Conservation (phyloP, 2,329 filamentous ascomycete genomes). For the Fusarium pilosicola region DNA sequence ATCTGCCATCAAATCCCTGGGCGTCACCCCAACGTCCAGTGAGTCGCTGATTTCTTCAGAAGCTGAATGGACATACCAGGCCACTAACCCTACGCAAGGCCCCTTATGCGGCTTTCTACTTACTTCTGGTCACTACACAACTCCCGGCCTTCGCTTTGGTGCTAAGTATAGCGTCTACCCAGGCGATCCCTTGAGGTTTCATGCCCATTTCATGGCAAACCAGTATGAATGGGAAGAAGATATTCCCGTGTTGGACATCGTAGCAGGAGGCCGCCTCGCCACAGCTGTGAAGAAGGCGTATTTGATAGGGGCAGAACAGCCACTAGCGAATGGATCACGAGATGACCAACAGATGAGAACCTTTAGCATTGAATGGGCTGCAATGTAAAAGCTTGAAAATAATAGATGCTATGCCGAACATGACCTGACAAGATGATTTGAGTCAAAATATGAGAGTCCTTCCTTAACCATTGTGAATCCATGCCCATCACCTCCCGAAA, state of each 20-base stretch:
- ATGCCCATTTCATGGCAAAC: slow-evolving; percentile 92
- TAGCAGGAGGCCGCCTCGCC: slow-evolving; percentile 86
- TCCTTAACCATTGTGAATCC: background rate
- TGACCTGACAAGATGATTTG: slow-evolving; percentile 8
- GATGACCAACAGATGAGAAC: slow-evolving; percentile 65
- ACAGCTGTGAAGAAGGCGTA: slow-evolving; percentile 98
- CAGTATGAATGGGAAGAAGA: slow-evolving; percentile 88
- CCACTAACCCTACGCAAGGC: slow-evolving; percentile 36
- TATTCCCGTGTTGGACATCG: slow-evolving; percentile 84
- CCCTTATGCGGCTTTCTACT: slow-evolving; percentile 86
- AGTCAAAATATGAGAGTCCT: slow-evolving; percentile 3
- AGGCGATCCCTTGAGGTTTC: slow-evolving; percentile 92
- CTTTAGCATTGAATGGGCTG: slow-evolving; percentile 93
- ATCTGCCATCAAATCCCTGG: slow-evolving; percentile 36
- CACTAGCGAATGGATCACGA: slow-evolving; percentile 45
- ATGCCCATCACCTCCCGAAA: slow-evolving; percentile 25
- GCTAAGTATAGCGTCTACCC: slow-evolving; percentile 96
- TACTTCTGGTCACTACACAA: slow-evolving; percentile 82
- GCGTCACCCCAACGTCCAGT: slow-evolving; percentile 52
- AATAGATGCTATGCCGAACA: slow-evolving; percentile 19
- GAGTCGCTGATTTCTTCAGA: slow-evolving; percentile 42
- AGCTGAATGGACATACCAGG: slow-evolving; percentile 14
- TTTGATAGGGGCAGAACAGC: slow-evolving; percentile 77
- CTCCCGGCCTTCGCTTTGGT: slow-evolving; percentile 92
- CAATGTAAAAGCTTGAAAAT: slow-evolving; percentile 70